Evolutionary conservation across 108 stramenopile species (phyloP), one percentile per base, ranked within the genome.

Genomic region (Hondaea fermentalgiana): DNA sequence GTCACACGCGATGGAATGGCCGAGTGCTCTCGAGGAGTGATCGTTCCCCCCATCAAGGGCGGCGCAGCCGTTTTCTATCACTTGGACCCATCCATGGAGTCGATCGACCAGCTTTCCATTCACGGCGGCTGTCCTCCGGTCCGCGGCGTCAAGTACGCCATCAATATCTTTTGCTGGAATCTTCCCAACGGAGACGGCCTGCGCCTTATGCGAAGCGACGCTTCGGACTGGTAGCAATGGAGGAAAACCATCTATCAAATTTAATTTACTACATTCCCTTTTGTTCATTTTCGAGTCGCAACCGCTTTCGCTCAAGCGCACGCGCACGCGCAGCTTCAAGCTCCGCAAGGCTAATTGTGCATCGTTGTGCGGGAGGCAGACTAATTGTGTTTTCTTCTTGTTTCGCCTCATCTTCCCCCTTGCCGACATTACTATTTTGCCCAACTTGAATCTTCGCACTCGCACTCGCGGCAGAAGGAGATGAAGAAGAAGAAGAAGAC

Each of bases 71-170:
- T 83, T 53, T 83, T 83, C n/a, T 83, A 83, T 23, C 76, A 83
- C 23, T 16, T 53, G 6, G 10, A 47, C 12, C 49, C 76, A 14
- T 47, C 45, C 10, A 28, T 21, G 49, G 17, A 23, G 8, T 16
- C 8, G 17, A 53, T 83, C 25, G 76, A 83, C 5, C 6, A 23
- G 25, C 76, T 83, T 8, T 83, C 76, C 49, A 83, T 83, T 43
- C 76, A 83, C 76, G 76, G 76, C 76, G 76, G 76, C 17, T 83
- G 76, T 23, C 76, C 76, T 1, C 76, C 76, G 12, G 76, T 83
- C 6, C 45, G 51, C n/a, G 76, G 76, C 28, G 76, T 83, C 76
- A 83, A 83, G 76, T 83, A 83, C 4, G 76, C 76, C n/a, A 53
- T 83, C 28, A 83, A 83, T 23, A 28, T 83, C n/a, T 83, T 83